Base-by-base conservation (phyloP, 2,329 filamentous ascomycete genomes). In the Phyllosticta ampelicida region DNA sequence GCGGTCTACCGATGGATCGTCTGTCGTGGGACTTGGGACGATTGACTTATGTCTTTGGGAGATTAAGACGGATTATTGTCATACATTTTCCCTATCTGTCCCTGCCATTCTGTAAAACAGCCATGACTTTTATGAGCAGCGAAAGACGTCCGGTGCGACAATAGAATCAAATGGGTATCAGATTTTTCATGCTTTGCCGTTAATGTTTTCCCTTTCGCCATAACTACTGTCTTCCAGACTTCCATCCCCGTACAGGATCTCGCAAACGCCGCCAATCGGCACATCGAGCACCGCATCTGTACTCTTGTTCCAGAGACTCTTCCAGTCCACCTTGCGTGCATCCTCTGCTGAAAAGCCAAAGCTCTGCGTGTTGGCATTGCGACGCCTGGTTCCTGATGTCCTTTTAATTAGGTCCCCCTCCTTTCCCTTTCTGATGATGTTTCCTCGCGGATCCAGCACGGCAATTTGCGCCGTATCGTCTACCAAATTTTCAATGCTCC, bases 251-350 rank as follows among this genome's bases (percentile, higher is more conserved):
- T 97, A 99, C 20, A 99, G 70, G 30, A 99, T 85, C 75, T 99
- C 91, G 68, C 92, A 97, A 1, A 97, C 92, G 0, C 92, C 94
- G 9, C 90, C 91, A 63, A 97, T 81, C 8, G 94, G 94, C 53
- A 99, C 86, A 74, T 99, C 94, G 88, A 99, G 88, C 8, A 97
- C 94, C 1, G 90, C 94, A 77, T 99, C 94, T 0, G 94, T 99
- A 18, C 94, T 90, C 65, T 89, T 85, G 67, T 85, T 90, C 94
- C 94, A 99, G 18, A 95, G 79, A 60, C 79, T 80, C 67, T 80
- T 85, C 92, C 94, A 97, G 67, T 90, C 81, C 63, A 81, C 72
- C 53, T 75, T 71, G 61, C 73, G 72, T 60, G 70, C 74, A 44
- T 69, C 66, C 56, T 72, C 69, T 56, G 65, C 63, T 54, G 63